Base-by-base conservation (phyloP, 768 basidiomycete species). In the Nidula microcarpa region DNA sequence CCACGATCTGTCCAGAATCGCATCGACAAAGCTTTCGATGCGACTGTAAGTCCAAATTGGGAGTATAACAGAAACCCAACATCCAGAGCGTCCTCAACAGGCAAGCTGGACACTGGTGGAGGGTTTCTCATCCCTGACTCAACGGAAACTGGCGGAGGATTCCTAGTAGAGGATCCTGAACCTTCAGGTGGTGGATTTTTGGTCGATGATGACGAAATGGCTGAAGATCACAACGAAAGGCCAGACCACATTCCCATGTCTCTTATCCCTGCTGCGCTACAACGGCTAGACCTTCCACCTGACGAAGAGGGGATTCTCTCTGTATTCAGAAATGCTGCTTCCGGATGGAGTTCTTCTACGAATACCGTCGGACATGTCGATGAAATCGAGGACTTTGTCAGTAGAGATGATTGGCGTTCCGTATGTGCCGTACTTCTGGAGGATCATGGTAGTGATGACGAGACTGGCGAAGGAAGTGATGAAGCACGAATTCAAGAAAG, bases 361-460 rank as follows among this genome's bases (percentile, higher is more conserved):
- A 60, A 60, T 46, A 43, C 54, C 16, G 47, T 55, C 33, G 2
- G 57, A 61, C 5, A 51, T 5, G 53, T 51, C 5, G 57, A 60
- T 14, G 52, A 54, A 5, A 62, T 59, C 33, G 70, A 65, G 11
- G 65, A 66, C 32, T 64, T 69, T 43, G 79, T 94, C 23, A 80
- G 76, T 57, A 71, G 76, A 47, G 82, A 84, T 32, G 91, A 92
- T 62, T 94, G 88, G 87, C 79, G 87, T 36, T 78, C 88, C 10
- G 87, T 94, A 4, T 93, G 91, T 63, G 83, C 86, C 8, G 86
- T 86, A 4, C 70, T 94, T 10, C 72, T 93, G 4, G 86, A 83
- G 54, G 52, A 61, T 3, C 68, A 65, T 17, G 63, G 57, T 33
- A 53, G 50, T 32, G 34, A 49, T 32, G 18, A 32, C 7, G 34